Evolutionary conservation across 2,329 filamentous ascomycete species (phyloP).

Genomic region (Aureobasidium pullulans): DNA sequence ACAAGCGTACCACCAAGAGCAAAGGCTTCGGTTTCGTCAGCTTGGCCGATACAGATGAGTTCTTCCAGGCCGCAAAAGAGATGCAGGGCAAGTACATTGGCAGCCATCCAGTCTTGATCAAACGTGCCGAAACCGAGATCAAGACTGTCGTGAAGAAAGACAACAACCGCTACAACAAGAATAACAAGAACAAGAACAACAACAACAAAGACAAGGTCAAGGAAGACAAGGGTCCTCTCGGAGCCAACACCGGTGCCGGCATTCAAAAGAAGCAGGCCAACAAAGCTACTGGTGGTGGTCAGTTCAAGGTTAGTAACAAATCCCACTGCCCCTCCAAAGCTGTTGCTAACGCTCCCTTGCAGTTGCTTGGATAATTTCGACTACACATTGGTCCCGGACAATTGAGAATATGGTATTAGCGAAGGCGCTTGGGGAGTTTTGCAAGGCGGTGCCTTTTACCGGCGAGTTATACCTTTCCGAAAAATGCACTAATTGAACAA

Average conservation of each 20-base stretch:
- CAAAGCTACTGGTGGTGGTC: constrained; percentile 13
- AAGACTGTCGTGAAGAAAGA: constrained; percentile 58
- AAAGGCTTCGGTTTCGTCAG: constrained; percentile 96
- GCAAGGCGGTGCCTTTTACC: background rate
- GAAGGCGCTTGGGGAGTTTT: background rate
- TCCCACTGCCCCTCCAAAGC: background rate
- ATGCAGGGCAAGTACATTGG: constrained; percentile 99
- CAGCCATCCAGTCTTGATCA: constrained; percentile 73
- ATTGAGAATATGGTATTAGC: background rate
- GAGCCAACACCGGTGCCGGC: constrained; percentile 31
- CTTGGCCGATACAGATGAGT: constrained; percentile 91
- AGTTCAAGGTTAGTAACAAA: constrained; percentile 13
- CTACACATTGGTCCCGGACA: background rate
- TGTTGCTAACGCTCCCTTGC: background rate
- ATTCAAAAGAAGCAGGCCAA: constrained; percentile 32
- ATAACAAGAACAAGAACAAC: constrained; percentile 44
- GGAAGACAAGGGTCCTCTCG: constrained; percentile 32
- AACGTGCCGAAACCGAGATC: constrained; percentile 87
- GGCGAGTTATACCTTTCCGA: constrained; percentile 5
- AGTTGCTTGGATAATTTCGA: constrained; percentile 9
- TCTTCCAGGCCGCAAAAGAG: constrained; percentile 91
- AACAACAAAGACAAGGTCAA: constrained; percentile 39
- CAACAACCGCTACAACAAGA: constrained; percentile 32
- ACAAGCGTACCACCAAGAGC: constrained; percentile 93
- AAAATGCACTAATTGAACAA: background rate